phyloP scores from a whole-genome alignment of 805 yeast species.

The Metschnikowia henanensis region DNA sequence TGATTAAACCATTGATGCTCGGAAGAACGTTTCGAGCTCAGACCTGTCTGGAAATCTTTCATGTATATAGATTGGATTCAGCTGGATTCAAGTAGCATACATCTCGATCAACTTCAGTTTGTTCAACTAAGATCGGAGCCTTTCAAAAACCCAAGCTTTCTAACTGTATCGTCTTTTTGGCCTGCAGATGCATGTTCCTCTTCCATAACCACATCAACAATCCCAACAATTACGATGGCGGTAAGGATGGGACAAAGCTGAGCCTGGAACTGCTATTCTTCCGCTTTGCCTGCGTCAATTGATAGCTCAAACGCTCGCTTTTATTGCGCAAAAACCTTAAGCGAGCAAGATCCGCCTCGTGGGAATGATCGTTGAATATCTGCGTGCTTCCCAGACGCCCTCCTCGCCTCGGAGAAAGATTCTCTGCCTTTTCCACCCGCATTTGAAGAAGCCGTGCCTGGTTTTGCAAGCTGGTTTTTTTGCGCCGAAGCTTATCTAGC shows the following conservation, averaged over 20 bases:
- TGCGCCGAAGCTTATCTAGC: constrained; percentile 32
- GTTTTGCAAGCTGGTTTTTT: constrained; percentile 30
- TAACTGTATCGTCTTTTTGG: no score
- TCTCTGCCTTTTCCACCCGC: constrained; percentile 28
- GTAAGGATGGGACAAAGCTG: constrained; percentile 15
- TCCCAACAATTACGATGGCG: neutral
- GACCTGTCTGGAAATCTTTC: no score
- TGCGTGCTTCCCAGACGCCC: neutral
- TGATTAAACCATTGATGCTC: no score
- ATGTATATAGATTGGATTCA: no score
- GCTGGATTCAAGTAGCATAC: no score
- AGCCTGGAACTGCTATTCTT: constrained; percentile 13
- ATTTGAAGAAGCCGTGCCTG: constrained; percentile 43
- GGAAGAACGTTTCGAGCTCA: no score
- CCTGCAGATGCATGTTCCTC: no score
- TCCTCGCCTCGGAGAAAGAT: constrained; percentile 6
- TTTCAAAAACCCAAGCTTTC: no score
- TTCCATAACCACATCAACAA: no score
- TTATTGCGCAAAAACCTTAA: constrained; percentile 42
- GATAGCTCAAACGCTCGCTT: constrained; percentile 45
- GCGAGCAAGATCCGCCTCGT: constrained; percentile 36
- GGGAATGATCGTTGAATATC: constrained; percentile 22
- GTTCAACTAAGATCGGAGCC: no score
- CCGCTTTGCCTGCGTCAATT: constrained; percentile 27
- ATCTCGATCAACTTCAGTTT: no score